A percentile compares a stretch with the other conserved stretches of the same genome.
These are phyloP conservation scores for Neoboletus subvelutipes DNA, from an alignment of 768 basidiomycete genomes.

Conservation along the genomic window DNA sequence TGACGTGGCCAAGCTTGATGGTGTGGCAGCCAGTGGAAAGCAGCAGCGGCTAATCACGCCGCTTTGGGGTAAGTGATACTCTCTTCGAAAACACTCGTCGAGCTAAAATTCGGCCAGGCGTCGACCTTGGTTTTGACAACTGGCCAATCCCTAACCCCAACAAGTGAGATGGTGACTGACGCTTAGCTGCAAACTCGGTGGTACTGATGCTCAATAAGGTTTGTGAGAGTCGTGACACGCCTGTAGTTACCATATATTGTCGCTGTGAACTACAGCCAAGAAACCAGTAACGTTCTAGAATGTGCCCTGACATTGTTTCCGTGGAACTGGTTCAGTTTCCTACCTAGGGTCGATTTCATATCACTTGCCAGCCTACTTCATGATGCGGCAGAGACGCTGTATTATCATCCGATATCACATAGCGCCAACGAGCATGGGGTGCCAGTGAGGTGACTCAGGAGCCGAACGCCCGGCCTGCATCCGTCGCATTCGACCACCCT, in stretches of 20 bases:
- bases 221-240: neutral
- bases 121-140: constrained; percentile 71
- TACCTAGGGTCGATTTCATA: neutral
- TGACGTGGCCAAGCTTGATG: constrained; percentile 58
- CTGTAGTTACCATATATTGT: neutral
- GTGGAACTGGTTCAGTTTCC: neutral
- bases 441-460: neutral
- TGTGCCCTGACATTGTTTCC: neutral
- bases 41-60: constrained; percentile 70
- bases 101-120: constrained; percentile 38
- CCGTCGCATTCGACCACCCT: constrained; percentile 1
- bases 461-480: neutral
- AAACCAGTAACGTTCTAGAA: neutral
- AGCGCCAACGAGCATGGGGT: neutral
- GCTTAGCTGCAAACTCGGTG: neutral
- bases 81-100: neutral
- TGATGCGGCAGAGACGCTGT: constrained; percentile 1
- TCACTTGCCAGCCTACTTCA: neutral
- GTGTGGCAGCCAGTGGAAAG: constrained; percentile 56
- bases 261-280: neutral
- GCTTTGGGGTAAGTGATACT: constrained; percentile 58
- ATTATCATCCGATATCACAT: neutral
- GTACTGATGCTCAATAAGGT: neutral
- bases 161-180: neutral
- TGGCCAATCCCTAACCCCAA: constrained; percentile 38